Base-by-base conservation (phyloP, 2,329 filamentous ascomycete genomes). In the Phyllosticta paracitricarpa region DNA sequence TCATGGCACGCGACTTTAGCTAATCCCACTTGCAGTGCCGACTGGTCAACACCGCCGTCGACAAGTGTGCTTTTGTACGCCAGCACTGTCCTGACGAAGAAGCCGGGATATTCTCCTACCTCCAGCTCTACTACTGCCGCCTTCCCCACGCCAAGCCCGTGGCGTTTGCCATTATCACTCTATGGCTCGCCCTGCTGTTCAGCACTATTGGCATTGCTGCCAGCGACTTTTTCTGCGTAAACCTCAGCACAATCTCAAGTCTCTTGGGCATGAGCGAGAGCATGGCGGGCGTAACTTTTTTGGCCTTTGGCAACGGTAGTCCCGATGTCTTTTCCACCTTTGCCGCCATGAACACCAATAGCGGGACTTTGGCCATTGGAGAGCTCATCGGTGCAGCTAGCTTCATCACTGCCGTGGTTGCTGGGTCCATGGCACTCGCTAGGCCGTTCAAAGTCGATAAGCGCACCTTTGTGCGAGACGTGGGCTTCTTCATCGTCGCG, bases 241-340 rank as follows among this genome's bases (percentile, higher is more conserved):
- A 99, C 71, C 82, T 99, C 35, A 94, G 89, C 74, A 97, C 94
- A 12, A 94, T 99, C 68, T 87, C 94, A 24, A 87, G 82, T 61
- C 85, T 97, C 58, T 81, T 97, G 28, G 92, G 93, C 22, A 87
- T 99, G 79, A 97, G 92, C 73, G 92, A 99, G 78, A 97, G 91
- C 73, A 82, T 99, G 75, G 91, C 94, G 0, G 94, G 94, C 40
- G 95, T 99, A 28, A 99, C 94, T 0, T 96, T 99, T 69, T 78
- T 99, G 58, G 94, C 94, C 8, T 95, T 99, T 75, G 94, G 94
- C 65, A 99, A 99, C 78, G 94, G 94, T 58, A 97, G 93, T 64
- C 94, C 94, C 2, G 94, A 99, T 75, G 92, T 99, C 54, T 99
- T 99, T 75, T 97, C 92, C 66, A 99, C 94, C 2, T 97, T 99